Conservation (phyloP, 345 rosid genomes). For the Eucalyptus microcorys region DNA sequence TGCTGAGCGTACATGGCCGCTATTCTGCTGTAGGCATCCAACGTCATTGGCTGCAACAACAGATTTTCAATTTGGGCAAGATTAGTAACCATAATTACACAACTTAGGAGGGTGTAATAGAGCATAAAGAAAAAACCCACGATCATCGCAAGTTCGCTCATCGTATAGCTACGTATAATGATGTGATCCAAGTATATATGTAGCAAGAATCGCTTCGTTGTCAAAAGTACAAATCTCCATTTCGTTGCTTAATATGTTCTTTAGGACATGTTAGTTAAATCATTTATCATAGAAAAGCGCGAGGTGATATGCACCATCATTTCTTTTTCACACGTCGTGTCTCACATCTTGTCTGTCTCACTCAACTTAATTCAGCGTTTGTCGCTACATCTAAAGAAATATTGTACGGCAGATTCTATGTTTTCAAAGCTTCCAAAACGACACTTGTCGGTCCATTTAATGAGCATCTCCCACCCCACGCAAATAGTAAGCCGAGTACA, state of each 20-base stretch:
- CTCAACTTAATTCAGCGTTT: background rate
- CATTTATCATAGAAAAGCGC: background rate
- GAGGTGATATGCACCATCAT: background rate
- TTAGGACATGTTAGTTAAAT: background rate
- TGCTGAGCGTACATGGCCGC: conserved; percentile 73
- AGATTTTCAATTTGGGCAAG: background rate
- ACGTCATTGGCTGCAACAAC: conserved; percentile 53
- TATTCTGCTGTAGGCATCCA: conserved; percentile 74
- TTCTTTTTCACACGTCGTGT: background rate
- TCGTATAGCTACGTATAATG: background rate
- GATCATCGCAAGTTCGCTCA: background rate
- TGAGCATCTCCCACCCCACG: background rate
- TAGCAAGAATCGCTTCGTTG: background rate
- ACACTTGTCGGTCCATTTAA: background rate
- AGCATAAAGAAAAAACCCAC: background rate
- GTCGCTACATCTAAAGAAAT: background rate
- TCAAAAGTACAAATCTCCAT: background rate
- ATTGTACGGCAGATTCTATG: background rate
- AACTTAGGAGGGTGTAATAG: background rate
- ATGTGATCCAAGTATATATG: background rate
- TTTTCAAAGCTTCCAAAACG: background rate
- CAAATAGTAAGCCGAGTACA: background rate
- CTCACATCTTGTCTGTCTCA: background rate
- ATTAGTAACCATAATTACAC: background rate
- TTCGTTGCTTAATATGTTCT: background rate